Evolutionary conservation across 495 filamentous ascomycete species (phyloP).

Genomic region (Cenococcum geophilum): DNA sequence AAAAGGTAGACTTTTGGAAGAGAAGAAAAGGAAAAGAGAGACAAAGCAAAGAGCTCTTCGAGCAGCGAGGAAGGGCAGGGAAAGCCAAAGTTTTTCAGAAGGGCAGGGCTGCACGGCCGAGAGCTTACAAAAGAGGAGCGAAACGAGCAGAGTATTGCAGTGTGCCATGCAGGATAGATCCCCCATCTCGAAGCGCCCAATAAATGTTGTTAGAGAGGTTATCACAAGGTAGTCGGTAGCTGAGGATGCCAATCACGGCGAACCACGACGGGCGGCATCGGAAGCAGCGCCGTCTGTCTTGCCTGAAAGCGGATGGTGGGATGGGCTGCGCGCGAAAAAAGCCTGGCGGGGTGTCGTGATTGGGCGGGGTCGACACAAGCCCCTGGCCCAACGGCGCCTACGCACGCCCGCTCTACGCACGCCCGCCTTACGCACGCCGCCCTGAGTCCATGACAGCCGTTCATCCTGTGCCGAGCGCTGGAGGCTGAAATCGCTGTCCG

Average conservation of each 20-base stretch:
- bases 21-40: constrained; percentile 3
- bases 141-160: constrained; percentile 9
- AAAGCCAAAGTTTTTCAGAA: constrained; percentile 18
- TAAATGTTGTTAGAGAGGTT: background rate
- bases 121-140: background rate
- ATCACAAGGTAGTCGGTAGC: background rate
- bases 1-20: background rate
- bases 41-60: constrained; percentile 5
- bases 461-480: background rate
- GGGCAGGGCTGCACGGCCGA: constrained; percentile 7
- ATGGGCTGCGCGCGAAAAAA: background rate
- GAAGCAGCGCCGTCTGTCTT: background rate
- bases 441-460: background rate
- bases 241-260: constrained; percentile 12
- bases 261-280: constrained; percentile 5
- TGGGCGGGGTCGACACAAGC: background rate
- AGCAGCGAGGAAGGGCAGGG: constrained; percentile 1
- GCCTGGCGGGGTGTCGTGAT: background rate
- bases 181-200: constrained; percentile 19
- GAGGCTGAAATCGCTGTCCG: background rate
- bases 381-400: constrained; percentile 1
- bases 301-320: background rate
- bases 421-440: background rate
- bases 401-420: background rate
- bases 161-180: constrained; percentile 7